Percentiles rank a stretch among this genome's conserved stretches.
Evolutionary conservation across 176 grass and related monocot genomes (phyloP).

Genomic region (Oryza coarctata): DNA sequence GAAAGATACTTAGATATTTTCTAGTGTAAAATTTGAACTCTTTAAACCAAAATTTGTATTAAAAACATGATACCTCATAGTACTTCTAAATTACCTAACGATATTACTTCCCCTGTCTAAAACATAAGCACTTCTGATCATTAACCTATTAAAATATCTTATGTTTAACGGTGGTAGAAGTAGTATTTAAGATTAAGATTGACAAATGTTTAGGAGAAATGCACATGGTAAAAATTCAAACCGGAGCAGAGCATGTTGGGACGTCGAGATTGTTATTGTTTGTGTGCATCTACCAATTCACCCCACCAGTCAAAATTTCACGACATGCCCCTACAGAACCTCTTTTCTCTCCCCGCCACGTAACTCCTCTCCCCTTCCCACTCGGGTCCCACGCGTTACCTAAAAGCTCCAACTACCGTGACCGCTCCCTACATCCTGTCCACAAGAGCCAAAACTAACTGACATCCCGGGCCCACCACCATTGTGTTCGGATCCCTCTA

Average conservation of each 20-base stretch:
- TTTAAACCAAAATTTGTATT: no score
- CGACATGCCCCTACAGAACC: constrained; percentile 12
- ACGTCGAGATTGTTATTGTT: not conserved
- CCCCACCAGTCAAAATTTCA: constrained; percentile 27
- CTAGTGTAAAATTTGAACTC: no score
- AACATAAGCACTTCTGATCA: no score
- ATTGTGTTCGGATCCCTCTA: no score
- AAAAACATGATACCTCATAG: no score
- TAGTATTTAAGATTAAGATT: no score
- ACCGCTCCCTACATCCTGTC: not conserved
- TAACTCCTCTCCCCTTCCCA: constrained; percentile 6
- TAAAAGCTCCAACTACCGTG: constrained; percentile 10
- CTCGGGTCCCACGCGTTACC: constrained; percentile 37
- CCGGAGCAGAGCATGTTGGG: not conserved
- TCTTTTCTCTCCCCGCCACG: constrained; percentile 44
- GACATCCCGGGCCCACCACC: not conserved
- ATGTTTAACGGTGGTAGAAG: no score
- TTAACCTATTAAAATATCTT: no score
- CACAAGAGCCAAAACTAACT: not conserved
- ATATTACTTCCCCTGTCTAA: no score
- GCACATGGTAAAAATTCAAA: not conserved
- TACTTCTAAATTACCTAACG: no score
- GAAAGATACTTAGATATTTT: no score
- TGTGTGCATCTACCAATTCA: constrained; percentile 38
- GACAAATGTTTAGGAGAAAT: not conserved